phyloP scores from a whole-genome alignment of 73 alveolate genomes.

The Strombidium stylifer region DNA sequence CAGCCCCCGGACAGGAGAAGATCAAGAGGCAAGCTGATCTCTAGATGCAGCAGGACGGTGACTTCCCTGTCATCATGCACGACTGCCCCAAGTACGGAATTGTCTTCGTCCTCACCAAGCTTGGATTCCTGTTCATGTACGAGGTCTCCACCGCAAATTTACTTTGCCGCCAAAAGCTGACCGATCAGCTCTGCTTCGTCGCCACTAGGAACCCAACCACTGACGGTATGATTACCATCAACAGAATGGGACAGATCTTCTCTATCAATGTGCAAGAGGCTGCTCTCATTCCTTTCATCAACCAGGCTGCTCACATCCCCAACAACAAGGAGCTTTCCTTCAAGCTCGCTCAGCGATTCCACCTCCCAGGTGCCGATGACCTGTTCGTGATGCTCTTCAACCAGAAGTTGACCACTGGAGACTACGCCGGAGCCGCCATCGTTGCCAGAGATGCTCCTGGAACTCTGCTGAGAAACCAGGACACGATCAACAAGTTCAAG shows the following conservation, averaged over 20 bases:
- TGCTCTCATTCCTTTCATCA: conserved; percentile 82
- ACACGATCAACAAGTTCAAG: conserved; percentile 91
- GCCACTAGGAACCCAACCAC: conserved; percentile 74
- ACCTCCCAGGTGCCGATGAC: conserved; percentile 95
- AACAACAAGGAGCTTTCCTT: conserved; percentile 91
- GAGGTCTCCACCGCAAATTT: conserved; percentile 85
- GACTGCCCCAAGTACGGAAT: conserved; percentile 87
- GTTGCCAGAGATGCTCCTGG: conserved; percentile 98
- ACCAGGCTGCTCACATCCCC: conserved; percentile 84
- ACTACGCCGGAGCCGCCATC: conserved; percentile 95
- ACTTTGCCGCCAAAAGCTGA: conserved; percentile 89
- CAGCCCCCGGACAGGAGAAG: conserved; percentile 83
- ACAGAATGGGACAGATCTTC: conserved; percentile 91
- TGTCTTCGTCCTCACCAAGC: conserved; percentile 88
- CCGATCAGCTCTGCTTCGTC: conserved; percentile 85
- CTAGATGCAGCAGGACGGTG: conserved; percentile 88
- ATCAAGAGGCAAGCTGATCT: conserved; percentile 85
- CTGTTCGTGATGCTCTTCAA: conserved; percentile 91
- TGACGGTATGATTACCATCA: conserved; percentile 88
- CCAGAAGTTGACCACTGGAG: conserved; percentile 88
- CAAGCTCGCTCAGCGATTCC: conserved; percentile 91
- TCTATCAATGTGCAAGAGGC: conserved; percentile 83
- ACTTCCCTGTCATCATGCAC: conserved; percentile 97
- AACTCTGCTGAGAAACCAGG: conserved; percentile 88
- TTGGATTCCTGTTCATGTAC: conserved; percentile 85